Evolutionary conservation across 805 yeast genomes (phyloP), one percentile per base, ranked within the genome.

Genomic region (Naumovozyma castellii): DNA sequence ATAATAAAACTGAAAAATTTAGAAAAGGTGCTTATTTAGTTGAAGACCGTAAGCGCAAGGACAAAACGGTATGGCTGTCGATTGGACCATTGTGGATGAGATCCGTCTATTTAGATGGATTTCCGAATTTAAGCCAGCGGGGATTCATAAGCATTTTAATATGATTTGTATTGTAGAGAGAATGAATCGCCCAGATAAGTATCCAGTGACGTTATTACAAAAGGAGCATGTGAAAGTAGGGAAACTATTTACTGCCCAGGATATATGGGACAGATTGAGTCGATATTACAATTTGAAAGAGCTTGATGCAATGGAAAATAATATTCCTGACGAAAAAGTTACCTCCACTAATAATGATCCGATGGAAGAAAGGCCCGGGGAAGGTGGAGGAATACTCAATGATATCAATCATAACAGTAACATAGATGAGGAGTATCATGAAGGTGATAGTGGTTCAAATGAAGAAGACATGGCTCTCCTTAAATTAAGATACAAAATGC

Each of bases 121-220:
- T 1, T 75, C 85, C 47, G 77, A 73, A 49, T 69, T 67, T 61
- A 79, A 78, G 54, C 92, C 92, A 0, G 79, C 78, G 0, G 94
- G 94, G 1, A 53, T 56, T 25, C 51, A 65, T 39, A 70, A 67
- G 39, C 67, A 70, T 41, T 61, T 64, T 49, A 65, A 72, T 43
- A 57, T 73, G 62, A 56, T 55, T 28, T 51, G 61, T 39, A 51
- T 57, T 18, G 47, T 58, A 8, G 62, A 56, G 28, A 41, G 62
- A 32, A 51, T 59, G 57, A 64, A 65, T 41, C 61, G 48, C 61
- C 76, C 58, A 42, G 71, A 53, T 57, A 65, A 46, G 49, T 61
- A 37, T 54, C 73, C 50, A 50, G 65, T 57, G 45, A 64, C 48
- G 43, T 59, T 32, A 37, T 45, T 51, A 34, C 60, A 56, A 41